Evolutionary conservation across 2,329 filamentous ascomycete genomes (phyloP).

Genomic region (Fusarium sp.): DNA sequence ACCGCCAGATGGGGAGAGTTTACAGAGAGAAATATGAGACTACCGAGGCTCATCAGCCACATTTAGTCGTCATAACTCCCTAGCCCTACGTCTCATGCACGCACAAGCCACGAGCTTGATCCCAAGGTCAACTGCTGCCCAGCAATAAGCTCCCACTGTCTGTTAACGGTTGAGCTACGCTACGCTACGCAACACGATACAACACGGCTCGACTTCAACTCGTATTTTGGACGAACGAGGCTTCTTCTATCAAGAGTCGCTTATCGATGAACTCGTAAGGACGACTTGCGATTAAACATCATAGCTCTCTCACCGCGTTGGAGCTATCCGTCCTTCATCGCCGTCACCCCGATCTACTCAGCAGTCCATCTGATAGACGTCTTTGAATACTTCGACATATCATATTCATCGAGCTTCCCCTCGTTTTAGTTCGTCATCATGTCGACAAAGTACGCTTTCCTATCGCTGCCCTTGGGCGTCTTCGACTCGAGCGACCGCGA

Average conservation of each 20-base stretch:
- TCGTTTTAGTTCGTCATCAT: conserved; percentile 51
- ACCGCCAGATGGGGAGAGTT: background rate
- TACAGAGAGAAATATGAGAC: background rate
- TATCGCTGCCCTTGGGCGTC: conserved; percentile 91
- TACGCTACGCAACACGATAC: conserved; percentile 9
- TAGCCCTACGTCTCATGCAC: conserved; percentile 5
- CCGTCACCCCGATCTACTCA: conserved; percentile 31
- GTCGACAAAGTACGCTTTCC: conserved; percentile 82
- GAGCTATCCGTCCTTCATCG: conserved; percentile 23
- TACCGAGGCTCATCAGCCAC: conserved; percentile 27
- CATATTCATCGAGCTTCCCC: conserved; percentile 10
- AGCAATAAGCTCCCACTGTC: conserved; percentile 36
- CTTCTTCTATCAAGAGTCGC: conserved; percentile 4
- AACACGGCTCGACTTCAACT: conserved; percentile 5
- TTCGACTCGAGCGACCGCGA: conserved; percentile 84
- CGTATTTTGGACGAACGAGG: conserved; percentile 9
- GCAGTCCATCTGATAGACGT: conserved; percentile 22
- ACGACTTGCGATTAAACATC: conserved; percentile 5
- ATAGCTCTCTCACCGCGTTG: conserved; percentile 28
- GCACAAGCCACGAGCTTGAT: conserved; percentile 24
- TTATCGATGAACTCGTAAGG: conserved; percentile 26
- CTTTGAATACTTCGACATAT: conserved; percentile 19
- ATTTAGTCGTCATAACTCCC: conserved; percentile 32
- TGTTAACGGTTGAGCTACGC: conserved; percentile 18
- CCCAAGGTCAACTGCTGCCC: conserved; percentile 33